phyloP scores from a whole-genome alignment of 768 basidiomycete species.

The Trametes cingulata region DNA sequence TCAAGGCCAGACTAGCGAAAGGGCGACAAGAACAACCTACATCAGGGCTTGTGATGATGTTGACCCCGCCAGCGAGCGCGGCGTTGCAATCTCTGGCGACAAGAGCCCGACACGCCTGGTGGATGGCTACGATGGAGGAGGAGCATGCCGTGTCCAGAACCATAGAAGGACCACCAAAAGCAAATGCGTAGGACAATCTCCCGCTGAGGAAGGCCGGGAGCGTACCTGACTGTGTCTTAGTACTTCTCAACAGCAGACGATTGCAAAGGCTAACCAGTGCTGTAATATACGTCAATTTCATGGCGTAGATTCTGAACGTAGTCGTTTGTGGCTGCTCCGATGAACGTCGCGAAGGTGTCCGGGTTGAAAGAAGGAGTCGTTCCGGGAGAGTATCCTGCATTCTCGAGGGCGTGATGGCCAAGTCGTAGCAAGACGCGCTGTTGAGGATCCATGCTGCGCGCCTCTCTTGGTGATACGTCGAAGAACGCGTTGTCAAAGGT shows the following conservation, averaged over 20 bases:
- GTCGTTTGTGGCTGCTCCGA: conserved; percentile 72
- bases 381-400: conserved; percentile 68
- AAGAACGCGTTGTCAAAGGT: conserved; percentile 74
- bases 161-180: conserved; percentile 68
- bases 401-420: conserved; percentile 68
- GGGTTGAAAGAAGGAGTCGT: conserved; percentile 52
- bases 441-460: conserved; percentile 75
- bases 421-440: conserved; percentile 68
- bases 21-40: conserved; percentile 39
- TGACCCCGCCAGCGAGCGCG: conserved; percentile 75
- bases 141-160: conserved; percentile 79
- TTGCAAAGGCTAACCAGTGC: conserved; percentile 48
- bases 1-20: not conserved
- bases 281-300: conserved; percentile 69
- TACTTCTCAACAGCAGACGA: not conserved
- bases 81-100: conserved; percentile 63
- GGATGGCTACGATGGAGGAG: conserved; percentile 64
- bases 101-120: conserved; percentile 69
- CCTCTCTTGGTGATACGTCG: conserved; percentile 72
- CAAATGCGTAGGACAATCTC: conserved; percentile 68
- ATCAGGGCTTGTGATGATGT: conserved; percentile 68
- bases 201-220: conserved; percentile 68
- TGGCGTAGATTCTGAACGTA: conserved; percentile 65
- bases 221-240: conserved; percentile 50
- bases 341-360: conserved; percentile 60